Conservation (phyloP, 2,329 filamentous ascomycete genomes). For the Ascochyta pisi region DNA sequence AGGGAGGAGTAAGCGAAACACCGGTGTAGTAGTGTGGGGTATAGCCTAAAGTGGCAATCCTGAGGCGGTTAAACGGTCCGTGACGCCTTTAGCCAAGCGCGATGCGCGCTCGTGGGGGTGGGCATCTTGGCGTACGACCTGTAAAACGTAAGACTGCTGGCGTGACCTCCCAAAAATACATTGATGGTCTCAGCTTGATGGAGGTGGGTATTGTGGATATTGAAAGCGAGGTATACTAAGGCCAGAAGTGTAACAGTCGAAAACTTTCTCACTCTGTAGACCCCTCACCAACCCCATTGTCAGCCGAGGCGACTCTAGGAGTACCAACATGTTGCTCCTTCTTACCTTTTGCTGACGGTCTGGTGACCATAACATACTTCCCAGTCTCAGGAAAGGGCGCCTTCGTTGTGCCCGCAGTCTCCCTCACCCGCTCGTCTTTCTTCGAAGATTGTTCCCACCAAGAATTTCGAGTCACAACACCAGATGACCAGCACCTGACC, state of each 20-base stretch:
- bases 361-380: constrained; percentile 31
- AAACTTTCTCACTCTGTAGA: too few relatives aligned
- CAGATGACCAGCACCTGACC: constrained; percentile 31
- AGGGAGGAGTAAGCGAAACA: constrained; percentile 3
- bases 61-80: constrained; percentile 44
- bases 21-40: constrained; percentile 40
- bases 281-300: too few relatives aligned
- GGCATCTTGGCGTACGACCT: constrained; percentile 3
- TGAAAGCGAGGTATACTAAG: too few relatives aligned
- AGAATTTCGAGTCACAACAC: constrained; percentile 11
- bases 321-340: not conserved
- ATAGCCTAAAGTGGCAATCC: constrained; percentile 34
- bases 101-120: constrained; percentile 13
- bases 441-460: constrained; percentile 24
- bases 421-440: not conserved
- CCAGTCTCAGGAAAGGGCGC: constrained; percentile 24
- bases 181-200: too few relatives aligned
- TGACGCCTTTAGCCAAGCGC: constrained; percentile 37
- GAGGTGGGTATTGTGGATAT: too few relatives aligned
- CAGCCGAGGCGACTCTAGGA: not conserved
- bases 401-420: not conserved
- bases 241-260: too few relatives aligned
- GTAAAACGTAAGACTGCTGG: not conserved
- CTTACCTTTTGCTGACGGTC: constrained; percentile 3
- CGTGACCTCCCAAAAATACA: too few relatives aligned